Base-by-base conservation (phyloP, 805 yeast species). In the Suhomyces sp. region DNA sequence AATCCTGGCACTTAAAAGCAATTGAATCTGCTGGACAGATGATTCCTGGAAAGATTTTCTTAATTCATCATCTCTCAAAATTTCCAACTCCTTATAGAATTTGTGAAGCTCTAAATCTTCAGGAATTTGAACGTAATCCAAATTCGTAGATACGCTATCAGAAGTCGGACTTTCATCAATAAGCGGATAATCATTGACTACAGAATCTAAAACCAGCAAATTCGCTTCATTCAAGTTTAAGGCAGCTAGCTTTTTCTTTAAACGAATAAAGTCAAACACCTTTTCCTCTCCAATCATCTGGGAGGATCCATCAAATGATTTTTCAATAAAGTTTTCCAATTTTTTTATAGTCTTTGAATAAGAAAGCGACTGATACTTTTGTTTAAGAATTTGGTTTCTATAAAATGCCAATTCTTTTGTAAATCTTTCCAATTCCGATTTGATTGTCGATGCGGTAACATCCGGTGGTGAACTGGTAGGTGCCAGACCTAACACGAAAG, bases 381-480 rank as follows among this genome's bases (percentile, higher is more conserved):
- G 45, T 13, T 43, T 41, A 35, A 53, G 44, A 8, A 49, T 25
- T 8, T 46, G 9, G 12, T 44, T 50, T 29, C 53, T 52, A 13
- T 66, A 49, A n/a, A 57, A 53, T 12, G 50, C 50, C 45, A 67
- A 53, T 43, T 65, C 64, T 6, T 50, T 45, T 8, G 47, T 49
- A 46, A 53, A 62, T 4, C 33, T 44, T 37, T 55, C 53, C 44
- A 63, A 51, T 15, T 56, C 53, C 45, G 60, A 52, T 35, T 58
- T 61, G 20, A 46, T 37, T 19, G 43, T 12, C 31, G 31, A 10
- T 12, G 12, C n/a, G 12, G 31, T 27, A 12, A 4, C 5, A 27
- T 27, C 31, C 31, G 4, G 31, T 6, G 13, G 31, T 4, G n/a
- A 12, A 12, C 31, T 27, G 31, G n/a, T 15, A 15, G 20, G 40